Percentiles rank a stretch among this genome's conserved stretches.
phyloP scores from a whole-genome alignment of 2,329 filamentous ascomycete species.

The Ilyonectria mors-panacis region DNA sequence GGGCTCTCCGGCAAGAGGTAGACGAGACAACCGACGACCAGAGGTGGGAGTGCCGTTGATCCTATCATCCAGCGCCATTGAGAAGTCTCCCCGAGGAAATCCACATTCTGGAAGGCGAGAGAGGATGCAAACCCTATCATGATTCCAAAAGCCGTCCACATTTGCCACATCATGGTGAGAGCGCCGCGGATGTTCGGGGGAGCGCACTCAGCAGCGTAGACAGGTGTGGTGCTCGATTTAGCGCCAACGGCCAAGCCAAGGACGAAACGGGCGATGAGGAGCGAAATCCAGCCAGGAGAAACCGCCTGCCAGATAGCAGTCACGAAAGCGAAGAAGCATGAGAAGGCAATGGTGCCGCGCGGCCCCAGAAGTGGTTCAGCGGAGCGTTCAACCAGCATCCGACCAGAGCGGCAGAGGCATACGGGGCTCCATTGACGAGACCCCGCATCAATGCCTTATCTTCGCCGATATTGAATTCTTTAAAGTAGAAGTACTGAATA shows the following conservation, averaged over 20 bases:
- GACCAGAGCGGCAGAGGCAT: constrained; percentile 64
- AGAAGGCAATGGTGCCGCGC: constrained; percentile 76
- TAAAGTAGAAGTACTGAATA: constrained; percentile 54
- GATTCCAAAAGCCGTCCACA: constrained; percentile 56
- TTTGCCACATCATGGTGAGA: constrained; percentile 83
- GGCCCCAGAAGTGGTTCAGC: constrained; percentile 72
- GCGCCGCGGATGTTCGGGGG: constrained; percentile 78
- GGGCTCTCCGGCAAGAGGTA: constrained; percentile 73
- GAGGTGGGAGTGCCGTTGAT: constrained; percentile 66
- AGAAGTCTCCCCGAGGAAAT: constrained; percentile 57
- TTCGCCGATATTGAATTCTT: constrained; percentile 50
- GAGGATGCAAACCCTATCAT: constrained; percentile 65
- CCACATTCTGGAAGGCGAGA: constrained; percentile 66
- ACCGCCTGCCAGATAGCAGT: constrained; percentile 61
- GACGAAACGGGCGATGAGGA: constrained; percentile 75
- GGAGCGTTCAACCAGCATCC: constrained; percentile 57
- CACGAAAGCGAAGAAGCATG: constrained; percentile 67
- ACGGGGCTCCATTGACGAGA: constrained; percentile 69
- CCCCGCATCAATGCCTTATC: constrained; percentile 55
- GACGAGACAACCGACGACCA: constrained; percentile 71
- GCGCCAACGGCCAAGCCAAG: constrained; percentile 79
- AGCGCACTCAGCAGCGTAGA: constrained; percentile 81
- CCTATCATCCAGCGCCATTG: constrained; percentile 74
- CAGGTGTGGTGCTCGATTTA: constrained; percentile 75
- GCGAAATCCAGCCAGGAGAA: constrained; percentile 66